Percentiles rank a stretch among this genome's conserved stretches.
Conservation (phyloP, 2,329 filamentous ascomycete genomes). For the Ophiostoma australiae region DNA sequence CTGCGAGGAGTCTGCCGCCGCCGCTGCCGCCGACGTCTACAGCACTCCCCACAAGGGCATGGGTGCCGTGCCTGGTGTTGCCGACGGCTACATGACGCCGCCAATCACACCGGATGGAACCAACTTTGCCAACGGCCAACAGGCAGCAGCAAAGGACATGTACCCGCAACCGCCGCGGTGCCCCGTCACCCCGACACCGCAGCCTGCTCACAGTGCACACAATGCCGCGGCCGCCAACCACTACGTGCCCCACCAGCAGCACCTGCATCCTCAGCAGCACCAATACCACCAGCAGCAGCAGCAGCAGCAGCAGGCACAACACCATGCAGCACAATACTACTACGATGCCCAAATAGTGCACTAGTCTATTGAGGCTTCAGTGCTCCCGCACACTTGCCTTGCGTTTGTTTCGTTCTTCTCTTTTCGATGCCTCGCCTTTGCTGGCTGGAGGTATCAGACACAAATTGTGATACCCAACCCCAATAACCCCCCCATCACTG, state of each 20-base stretch:
- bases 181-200: constrained; percentile 59
- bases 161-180: constrained; percentile 50
- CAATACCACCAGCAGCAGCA: constrained; percentile 37
- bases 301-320: constrained; percentile 30
- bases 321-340: constrained; percentile 45
- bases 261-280: constrained; percentile 33
- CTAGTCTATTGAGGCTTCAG: constrained; percentile 12
- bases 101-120: constrained; percentile 76
- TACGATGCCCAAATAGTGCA: constrained; percentile 32
- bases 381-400: not conserved
- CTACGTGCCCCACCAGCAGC: constrained; percentile 32
- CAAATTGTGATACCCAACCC: constrained; percentile 26
- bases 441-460: constrained; percentile 23
- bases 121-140: constrained; percentile 49
- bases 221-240: constrained; percentile 30
- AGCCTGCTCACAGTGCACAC: constrained; percentile 50
- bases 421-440: constrained; percentile 20
- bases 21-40: constrained; percentile 56
- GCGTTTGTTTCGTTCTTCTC: constrained; percentile 11
- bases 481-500: constrained; percentile 15
- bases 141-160: constrained; percentile 43
- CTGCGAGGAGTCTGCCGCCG: constrained; percentile 48
- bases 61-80: constrained; percentile 55
- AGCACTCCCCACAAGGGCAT: constrained; percentile 76
- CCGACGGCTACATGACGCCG: constrained; percentile 75